A percentile compares a stretch with the other conserved stretches of the same genome.
Evolutionary conservation across 768 basidiomycete species (phyloP).

Genomic region (Mycena olivaceomarginata): DNA sequence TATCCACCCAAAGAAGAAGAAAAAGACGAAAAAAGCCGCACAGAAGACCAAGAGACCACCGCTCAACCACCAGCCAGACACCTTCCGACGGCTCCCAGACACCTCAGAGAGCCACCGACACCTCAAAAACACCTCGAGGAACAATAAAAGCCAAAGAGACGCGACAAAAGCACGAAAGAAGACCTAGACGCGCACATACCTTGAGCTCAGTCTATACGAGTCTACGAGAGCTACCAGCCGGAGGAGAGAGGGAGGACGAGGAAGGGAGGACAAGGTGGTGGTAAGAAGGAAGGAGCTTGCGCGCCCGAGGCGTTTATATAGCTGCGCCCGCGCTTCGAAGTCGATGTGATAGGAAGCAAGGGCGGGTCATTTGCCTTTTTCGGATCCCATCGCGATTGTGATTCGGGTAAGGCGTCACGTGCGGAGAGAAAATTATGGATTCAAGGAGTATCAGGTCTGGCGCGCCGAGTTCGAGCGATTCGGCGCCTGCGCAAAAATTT

Average conservation of each 20-base stretch:
- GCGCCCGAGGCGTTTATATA: not conserved
- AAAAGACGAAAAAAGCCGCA: no score
- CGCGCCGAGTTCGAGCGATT: no score
- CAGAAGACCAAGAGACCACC: no score
- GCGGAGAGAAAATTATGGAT: no score
- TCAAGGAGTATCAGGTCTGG: no score
- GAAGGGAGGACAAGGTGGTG: not conserved
- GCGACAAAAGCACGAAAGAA: not conserved
- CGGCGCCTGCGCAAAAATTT: no score
- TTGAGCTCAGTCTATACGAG: constrained; percentile 3
- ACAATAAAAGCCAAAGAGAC: not conserved
- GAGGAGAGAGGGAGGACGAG: not conserved
- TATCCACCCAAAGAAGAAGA: no score
- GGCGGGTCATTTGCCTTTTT: constrained; percentile 11
- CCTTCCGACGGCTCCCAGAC: no score
- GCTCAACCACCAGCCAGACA: no score
- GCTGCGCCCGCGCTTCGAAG: not conserved
- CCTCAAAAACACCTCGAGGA: no score
- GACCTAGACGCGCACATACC: not conserved
- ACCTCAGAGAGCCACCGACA: no score
- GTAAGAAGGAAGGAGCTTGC: not conserved
- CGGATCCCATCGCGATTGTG: not conserved
- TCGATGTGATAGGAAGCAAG: not conserved
- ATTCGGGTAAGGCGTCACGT: no score
- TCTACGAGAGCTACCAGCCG: not conserved